Base-by-base conservation (phyloP, 495 filamentous ascomycete species). In the Lindgomyces ingoldianus region DNA sequence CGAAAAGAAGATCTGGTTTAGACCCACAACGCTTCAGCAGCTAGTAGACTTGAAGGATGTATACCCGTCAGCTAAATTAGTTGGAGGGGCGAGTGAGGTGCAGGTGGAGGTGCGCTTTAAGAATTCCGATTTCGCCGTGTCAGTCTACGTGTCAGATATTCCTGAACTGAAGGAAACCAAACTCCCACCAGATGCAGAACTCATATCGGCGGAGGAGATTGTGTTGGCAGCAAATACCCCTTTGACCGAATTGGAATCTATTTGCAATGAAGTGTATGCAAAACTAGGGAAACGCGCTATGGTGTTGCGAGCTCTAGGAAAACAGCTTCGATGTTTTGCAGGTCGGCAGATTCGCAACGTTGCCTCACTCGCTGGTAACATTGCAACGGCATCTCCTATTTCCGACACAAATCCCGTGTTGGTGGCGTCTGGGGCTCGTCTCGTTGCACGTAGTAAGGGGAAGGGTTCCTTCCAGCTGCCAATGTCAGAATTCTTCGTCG, bases 321-420 rank as follows among this genome's bases (percentile, higher is more conserved):
- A 78, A 45, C 76, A 77, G 50, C 51, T 79, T 14, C 64, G 76
- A 44, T 78, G 75, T 62, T 74, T 79, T 67, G 76, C 68, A 21
- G 76, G 76, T 18, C 66, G 76, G 41, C 76, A 79, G 42, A 77
- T 79, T 46, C 71, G 76, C 39, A 79, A 79, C 60, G 70, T 74
- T 36, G 76, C 76, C 21, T 78, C 76, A 1, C 60, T 71, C 9
- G 76, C 76, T 21, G 76, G 76, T 11, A 77, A 77, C 54, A 75
- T 79, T 22, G 73, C 70, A 22, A 77, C 76, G 0, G 76, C 76
- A 21, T 79, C 75, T 14, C 75, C 76, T 4, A 76, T 77, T 26
- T 79, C 76, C 0, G 76, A 79, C 54, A 64, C 75, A 19, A 79
- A 78, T 49, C 76, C 76, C 0, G 71, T 79, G 16, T 51, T 79